Percentiles rank a stretch among this genome's conserved stretches.
Conservation (phyloP, 1,284 basidiomycete species). For the Trichosporon sp. region DNA sequence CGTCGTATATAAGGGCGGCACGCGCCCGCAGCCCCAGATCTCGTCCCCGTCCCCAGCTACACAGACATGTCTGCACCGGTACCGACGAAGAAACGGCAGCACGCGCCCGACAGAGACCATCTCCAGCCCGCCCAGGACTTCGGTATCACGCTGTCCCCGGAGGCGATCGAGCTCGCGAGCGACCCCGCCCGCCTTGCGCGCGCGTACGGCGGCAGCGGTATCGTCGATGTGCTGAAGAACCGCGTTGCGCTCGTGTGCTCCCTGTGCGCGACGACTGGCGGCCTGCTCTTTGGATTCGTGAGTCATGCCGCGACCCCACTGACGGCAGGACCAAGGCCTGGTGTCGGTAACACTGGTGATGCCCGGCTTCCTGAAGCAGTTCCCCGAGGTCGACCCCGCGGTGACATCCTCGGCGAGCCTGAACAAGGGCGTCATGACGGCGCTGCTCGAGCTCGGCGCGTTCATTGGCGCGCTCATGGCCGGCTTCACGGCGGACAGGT, state of each 20-base stretch:
- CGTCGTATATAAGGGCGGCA: not conserved
- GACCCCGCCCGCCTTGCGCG: not conserved
- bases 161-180: constrained; percentile 4
- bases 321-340: constrained; percentile 32
- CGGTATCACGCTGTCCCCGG: constrained; percentile 6
- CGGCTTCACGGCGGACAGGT: constrained; percentile 34
- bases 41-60: not conserved
- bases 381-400: constrained; percentile 32
- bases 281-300: constrained; percentile 25
- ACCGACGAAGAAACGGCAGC: not conserved
- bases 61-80: not conserved
- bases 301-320: not conserved
- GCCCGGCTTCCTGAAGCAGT: constrained; percentile 30
- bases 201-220: constrained; percentile 14
- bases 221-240: constrained; percentile 21
- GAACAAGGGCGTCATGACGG: constrained; percentile 37
- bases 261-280: constrained; percentile 25
- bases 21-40: not conserved
- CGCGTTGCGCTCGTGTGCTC: constrained; percentile 17
- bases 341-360: constrained; percentile 37
- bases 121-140: constrained; percentile 3
- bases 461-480: constrained; percentile 31
- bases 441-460: constrained; percentile 38
- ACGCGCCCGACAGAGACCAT: constrained; percentile 7
- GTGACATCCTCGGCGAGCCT: constrained; percentile 18